phyloP scores from a whole-genome alignment of 148 eudicot species.

The Cornus kousa region DNA sequence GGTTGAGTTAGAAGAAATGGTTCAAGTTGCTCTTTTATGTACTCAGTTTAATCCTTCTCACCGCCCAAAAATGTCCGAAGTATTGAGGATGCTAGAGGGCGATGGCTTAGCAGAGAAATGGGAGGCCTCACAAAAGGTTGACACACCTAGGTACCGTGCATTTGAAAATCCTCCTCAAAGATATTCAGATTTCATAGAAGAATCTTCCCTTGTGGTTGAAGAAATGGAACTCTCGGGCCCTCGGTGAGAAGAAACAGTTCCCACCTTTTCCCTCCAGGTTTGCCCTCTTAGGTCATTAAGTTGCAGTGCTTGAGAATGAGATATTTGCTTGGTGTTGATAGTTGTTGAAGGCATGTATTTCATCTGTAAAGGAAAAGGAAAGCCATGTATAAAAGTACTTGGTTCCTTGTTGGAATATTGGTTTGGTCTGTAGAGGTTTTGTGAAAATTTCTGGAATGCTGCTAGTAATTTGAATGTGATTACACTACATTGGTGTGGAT shows the following conservation, averaged over 20 bases:
- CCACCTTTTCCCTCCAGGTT: neutral
- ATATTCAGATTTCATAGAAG: conserved; percentile 87
- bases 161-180: conserved; percentile 49
- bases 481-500: no score
- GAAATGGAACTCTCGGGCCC: conserved; percentile 96
- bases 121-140: conserved; percentile 78
- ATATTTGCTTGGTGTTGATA: conserved; percentile 18
- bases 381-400: conserved; percentile 13
- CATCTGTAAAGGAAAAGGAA: conserved; percentile 1
- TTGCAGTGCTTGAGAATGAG: neutral
- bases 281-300: neutral
- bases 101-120: conserved; percentile 85
- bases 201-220: conserved; percentile 77
- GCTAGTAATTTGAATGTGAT: no score
- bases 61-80: conserved; percentile 92
- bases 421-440: neutral
- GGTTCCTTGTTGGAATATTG: conserved; percentile 7
- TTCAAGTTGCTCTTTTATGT: conserved; percentile 78
- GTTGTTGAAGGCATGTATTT: conserved; percentile 16
- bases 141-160: conserved; percentile 58
- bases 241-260: conserved; percentile 32
- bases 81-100: conserved; percentile 83
- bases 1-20: conserved; percentile 81
- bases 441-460: neutral
- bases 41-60: conserved; percentile 76